Evolutionary conservation across 1,284 basidiomycete genomes (phyloP).

Genomic region (Tremellales sp.): DNA sequence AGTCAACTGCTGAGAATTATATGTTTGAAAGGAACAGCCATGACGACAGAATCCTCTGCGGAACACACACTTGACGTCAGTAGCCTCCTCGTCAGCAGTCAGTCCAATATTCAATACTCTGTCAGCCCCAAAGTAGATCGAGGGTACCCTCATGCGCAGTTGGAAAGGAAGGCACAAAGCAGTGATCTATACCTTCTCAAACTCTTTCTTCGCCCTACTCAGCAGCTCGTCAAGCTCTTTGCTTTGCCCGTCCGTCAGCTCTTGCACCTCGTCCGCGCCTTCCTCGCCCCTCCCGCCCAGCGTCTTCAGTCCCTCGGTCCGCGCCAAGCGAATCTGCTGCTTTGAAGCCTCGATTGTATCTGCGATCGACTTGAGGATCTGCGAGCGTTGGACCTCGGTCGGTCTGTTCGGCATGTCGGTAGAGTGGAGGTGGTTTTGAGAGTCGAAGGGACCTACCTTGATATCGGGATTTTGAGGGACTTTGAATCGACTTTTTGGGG

Average conservation of each 20-base stretch:
- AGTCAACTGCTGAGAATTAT: too few relatives aligned
- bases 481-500: conserved; percentile 35
- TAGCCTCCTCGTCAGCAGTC: too few relatives aligned
- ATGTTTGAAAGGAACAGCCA: too few relatives aligned
- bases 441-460: conserved; percentile 22
- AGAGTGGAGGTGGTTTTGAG: too few relatives aligned
- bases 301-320: conserved; percentile 42
- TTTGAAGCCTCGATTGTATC: conserved; percentile 44
- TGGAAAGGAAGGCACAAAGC: too few relatives aligned
- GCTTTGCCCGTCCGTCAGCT: conserved; percentile 36
- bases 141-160: too few relatives aligned
- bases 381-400: conserved; percentile 36
- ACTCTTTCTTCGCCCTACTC: conserved; percentile 44
- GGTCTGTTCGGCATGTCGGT: conserved; percentile 20
- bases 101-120: too few relatives aligned
- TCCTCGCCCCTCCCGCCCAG: conserved; percentile 37
- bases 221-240: conserved; percentile 38
- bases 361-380: conserved; percentile 32
- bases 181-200: conserved; percentile 39
- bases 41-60: too few relatives aligned
- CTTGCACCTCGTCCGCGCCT: conserved; percentile 41
- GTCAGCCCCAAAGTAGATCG: too few relatives aligned
- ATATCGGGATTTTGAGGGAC: conserved; percentile 40
- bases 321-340: conserved; percentile 38
- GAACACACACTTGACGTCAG: too few relatives aligned